phyloP scores from a whole-genome alignment of 192 early-diverging fungal genomes.

The Podochytrium sp. region DNA sequence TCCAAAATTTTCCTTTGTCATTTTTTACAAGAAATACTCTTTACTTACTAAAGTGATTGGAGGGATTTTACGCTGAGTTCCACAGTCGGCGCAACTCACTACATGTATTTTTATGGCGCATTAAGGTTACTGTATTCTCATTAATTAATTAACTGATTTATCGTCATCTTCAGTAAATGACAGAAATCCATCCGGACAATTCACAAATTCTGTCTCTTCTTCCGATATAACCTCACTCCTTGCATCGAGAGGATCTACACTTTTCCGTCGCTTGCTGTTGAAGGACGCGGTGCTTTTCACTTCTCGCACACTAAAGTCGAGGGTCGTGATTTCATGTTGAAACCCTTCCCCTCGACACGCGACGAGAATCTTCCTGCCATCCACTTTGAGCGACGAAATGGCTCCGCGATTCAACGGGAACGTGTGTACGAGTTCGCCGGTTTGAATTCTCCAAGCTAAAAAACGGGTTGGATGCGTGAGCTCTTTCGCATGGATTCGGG shows the following conservation, averaged over 20 bases:
- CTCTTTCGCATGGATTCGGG: neutral
- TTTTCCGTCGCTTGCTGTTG: neutral
- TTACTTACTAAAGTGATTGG: no score
- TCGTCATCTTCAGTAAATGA: neutral
- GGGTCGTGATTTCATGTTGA: slow-evolving; percentile 36
- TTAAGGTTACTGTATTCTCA: no score
- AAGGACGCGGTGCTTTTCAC: neutral
- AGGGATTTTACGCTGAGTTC: no score
- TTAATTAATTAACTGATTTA: no score
- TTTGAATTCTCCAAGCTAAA: slow-evolving; percentile 33
- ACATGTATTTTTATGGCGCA: no score
- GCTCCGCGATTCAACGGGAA: slow-evolving; percentile 39
- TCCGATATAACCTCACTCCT: neutral
- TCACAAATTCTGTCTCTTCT: neutral
- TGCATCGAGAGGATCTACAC: neutral
- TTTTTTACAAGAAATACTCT: no score
- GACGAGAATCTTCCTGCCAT: slow-evolving; percentile 27
- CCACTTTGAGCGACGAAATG: slow-evolving; percentile 37
- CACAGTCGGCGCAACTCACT: no score
- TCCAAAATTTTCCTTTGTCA: no score
- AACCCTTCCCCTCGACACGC: slow-evolving; percentile 41
- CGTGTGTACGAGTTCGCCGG: slow-evolving; percentile 24
- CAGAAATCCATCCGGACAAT: neutral
- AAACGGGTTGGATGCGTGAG: neutral
- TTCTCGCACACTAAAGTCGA: slow-evolving; percentile 42